A percentile compares a stretch with the other conserved stretches of the same genome.
These are phyloP conservation scores for Plantago rigida DNA, from an alignment of 305 asterid genomes.

Conservation along the genomic window DNA sequence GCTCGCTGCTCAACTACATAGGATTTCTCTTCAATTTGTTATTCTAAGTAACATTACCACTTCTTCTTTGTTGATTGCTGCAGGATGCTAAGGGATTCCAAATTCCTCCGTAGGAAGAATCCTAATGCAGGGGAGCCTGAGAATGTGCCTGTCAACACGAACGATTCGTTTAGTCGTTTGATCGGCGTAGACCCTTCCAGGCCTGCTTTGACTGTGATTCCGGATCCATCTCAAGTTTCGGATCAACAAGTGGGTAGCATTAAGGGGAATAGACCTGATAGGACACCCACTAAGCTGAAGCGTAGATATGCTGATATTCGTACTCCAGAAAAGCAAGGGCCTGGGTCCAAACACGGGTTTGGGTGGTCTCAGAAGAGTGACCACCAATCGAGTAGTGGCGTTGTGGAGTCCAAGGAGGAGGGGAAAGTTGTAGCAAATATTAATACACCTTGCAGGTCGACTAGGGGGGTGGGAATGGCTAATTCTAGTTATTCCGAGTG, in stretches of 20 bases:
- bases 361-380: slow-evolving; percentile 65
- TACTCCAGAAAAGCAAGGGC: slow-evolving; percentile 68
- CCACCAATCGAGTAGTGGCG: slow-evolving; percentile 30
- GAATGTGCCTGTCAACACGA: slow-evolving; percentile 68
- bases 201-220: slow-evolving; percentile 70
- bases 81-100: slow-evolving; percentile 79
- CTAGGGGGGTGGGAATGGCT: slow-evolving; percentile 45
- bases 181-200: slow-evolving; percentile 49
- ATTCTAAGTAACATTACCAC: slow-evolving; percentile 5
- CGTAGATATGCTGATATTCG: slow-evolving; percentile 34
- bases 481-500: slow-evolving; percentile 60
- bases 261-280: slow-evolving; percentile 42
- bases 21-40: slow-evolving; percentile 5
- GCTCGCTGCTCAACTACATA: not conserved
- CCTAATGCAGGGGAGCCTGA: slow-evolving; percentile 60
- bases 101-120: slow-evolving; percentile 67
- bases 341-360: slow-evolving; percentile 35
- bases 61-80: slow-evolving; percentile 17
- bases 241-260: slow-evolving; percentile 42
- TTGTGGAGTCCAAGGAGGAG: slow-evolving; percentile 50
- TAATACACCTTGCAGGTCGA: slow-evolving; percentile 52
- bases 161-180: slow-evolving; percentile 45
- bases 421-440: slow-evolving; percentile 36
- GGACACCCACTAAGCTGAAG: slow-evolving; percentile 67
- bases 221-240: slow-evolving; percentile 45